Percentiles rank a stretch among this genome's conserved stretches.
These are phyloP conservation scores for Geotrichum cucujoidarum DNA, from an alignment of 1,139 yeast genomes.

Conservation along the genomic window DNA sequence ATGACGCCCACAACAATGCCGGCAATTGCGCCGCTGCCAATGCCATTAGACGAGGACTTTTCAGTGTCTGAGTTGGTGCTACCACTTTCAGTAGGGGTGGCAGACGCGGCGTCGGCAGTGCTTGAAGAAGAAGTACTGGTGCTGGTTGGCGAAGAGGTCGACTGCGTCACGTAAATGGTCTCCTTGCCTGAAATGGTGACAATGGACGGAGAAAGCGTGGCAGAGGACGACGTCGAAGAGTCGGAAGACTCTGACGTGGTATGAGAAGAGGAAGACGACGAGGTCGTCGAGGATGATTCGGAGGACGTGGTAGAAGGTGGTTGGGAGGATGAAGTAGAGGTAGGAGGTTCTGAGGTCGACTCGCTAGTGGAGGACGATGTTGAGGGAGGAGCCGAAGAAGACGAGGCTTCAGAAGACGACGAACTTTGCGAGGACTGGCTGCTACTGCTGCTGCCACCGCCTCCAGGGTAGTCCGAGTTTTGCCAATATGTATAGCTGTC, in stretches of 20 bases:
- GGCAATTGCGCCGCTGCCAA: constrained; percentile 34
- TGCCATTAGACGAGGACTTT: constrained; percentile 17
- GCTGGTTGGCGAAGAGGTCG: constrained; percentile 3
- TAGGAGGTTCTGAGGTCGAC: constrained; percentile 6
- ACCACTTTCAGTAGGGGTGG: constrained; percentile 5
- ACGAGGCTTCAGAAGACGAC: constrained; percentile 3
- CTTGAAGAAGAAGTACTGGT: constrained; percentile 1
- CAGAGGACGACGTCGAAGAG: constrained; percentile 9
- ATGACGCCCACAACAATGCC: constrained; percentile 34
- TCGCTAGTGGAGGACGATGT: constrained; percentile 15
- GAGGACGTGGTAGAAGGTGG: constrained; percentile 11
- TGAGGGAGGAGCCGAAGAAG: constrained; percentile 16
- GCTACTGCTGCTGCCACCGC: constrained; percentile 19
- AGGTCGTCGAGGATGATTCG: neutral
- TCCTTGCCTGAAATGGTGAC: constrained; percentile 11
- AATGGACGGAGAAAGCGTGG: constrained; percentile 6
- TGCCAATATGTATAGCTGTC: constrained; percentile 22
- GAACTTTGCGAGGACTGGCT: constrained; percentile 4
- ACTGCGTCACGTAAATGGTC: constrained; percentile 13
- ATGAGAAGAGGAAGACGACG: neutral
- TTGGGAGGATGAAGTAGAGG: constrained; percentile 12
- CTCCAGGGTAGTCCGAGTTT: constrained; percentile 16
- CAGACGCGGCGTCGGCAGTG: neutral
- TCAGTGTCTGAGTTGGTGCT: neutral
- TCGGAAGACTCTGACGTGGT: too few species aligned